A percentile compares a stretch with the other conserved stretches of the same genome.
phyloP scores from a whole-genome alignment of 2,329 filamentous ascomycete genomes.

The Cytospora leucostoma region DNA sequence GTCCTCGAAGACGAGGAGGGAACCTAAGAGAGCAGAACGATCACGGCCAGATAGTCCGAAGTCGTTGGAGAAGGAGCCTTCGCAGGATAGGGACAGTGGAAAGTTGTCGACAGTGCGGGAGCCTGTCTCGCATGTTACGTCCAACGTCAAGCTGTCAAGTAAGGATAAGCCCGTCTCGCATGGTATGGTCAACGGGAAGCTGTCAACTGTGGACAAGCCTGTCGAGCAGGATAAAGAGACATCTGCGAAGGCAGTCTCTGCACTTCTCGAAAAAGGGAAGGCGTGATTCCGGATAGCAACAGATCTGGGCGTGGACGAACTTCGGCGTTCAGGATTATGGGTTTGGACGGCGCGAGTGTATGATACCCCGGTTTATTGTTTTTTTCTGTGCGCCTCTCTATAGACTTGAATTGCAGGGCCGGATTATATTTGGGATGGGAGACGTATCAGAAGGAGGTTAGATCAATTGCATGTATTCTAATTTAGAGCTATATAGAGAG shows the following conservation, averaged over 20 bases:
- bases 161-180: neutral
- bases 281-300: neutral
- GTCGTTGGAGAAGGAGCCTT: neutral
- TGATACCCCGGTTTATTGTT: constrained; percentile 12
- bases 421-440: neutral
- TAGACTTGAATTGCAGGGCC: neutral
- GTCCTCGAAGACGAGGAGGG: constrained; percentile 7
- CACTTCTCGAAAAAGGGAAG: neutral
- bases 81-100: neutral
- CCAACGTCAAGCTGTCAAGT: too few species aligned
- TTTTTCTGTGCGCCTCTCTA: neutral
- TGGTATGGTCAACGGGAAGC: neutral
- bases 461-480: neutral
- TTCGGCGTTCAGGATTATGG: neutral
- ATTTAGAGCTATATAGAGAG: neutral
- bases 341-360: constrained; percentile 9
- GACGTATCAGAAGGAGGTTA: neutral
- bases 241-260: neutral
- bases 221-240: constrained; percentile 8
- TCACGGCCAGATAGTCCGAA: neutral
- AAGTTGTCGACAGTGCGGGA: constrained; percentile 11
- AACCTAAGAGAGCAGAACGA: constrained; percentile 10
- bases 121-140: constrained; percentile 2
- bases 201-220: constrained; percentile 5
- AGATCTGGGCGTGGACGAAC: neutral